These are phyloP conservation scores for Claviceps sp. DNA, from an alignment of 2,329 filamentous ascomycete species.

Conservation along the genomic window DNA sequence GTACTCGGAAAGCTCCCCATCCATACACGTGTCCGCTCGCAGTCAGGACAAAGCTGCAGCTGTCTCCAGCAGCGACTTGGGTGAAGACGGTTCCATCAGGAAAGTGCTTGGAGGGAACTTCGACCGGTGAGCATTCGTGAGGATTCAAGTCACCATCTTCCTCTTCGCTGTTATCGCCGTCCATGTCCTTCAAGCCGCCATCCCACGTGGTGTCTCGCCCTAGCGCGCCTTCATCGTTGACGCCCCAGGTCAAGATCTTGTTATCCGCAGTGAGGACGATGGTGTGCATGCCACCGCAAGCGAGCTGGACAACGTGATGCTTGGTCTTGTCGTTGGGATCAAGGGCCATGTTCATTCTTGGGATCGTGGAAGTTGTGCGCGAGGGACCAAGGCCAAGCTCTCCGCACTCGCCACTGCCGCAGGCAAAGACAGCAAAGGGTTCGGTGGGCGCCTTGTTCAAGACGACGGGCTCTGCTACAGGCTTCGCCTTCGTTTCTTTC, in stretches of 20 bases:
- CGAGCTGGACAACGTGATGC: conserved; percentile 60
- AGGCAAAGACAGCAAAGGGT: conserved; percentile 62
- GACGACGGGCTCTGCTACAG: conserved; percentile 21
- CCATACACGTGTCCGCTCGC: conserved; percentile 65
- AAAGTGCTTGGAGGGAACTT: conserved; percentile 45
- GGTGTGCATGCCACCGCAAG: conserved; percentile 72
- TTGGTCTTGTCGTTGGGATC: conserved; percentile 52
- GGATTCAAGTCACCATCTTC: conserved; percentile 58
- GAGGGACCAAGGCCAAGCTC: conserved; percentile 69
- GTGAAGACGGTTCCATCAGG: conserved; percentile 45
- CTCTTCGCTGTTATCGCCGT: conserved; percentile 42
- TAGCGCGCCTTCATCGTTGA: conserved; percentile 73
- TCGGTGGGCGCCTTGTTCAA: conserved; percentile 34
- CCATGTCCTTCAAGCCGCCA: conserved; percentile 45
- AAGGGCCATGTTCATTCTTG: conserved; percentile 51
- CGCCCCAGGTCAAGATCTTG: conserved; percentile 74
- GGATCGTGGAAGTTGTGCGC: conserved; percentile 12
- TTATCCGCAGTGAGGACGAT: conserved; percentile 67
- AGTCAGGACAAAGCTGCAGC: conserved; percentile 62
- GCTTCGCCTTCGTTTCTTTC: conserved; percentile 7
- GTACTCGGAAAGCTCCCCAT: conserved; percentile 67
- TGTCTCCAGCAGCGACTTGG: conserved; percentile 61
- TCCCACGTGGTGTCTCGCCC: conserved; percentile 61
- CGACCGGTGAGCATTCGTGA: conserved; percentile 52
- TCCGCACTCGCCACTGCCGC: conserved; percentile 66